Conservation (phyloP, 169 alveolate genomes). For the Plasmodium fragile region DNA sequence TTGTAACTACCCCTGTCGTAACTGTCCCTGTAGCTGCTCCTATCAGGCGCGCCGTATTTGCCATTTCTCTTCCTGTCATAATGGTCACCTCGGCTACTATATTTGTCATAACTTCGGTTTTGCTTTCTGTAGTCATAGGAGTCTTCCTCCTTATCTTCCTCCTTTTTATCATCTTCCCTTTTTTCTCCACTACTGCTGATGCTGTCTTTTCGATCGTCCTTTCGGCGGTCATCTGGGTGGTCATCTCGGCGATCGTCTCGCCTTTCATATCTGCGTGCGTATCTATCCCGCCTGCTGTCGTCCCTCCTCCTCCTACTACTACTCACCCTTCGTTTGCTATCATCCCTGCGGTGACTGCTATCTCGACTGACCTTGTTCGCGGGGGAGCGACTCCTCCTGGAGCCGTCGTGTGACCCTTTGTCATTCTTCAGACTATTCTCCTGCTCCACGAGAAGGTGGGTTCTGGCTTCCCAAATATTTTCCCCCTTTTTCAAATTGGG, state of each 20-base stretch:
- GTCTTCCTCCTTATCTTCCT: conserved; percentile 24
- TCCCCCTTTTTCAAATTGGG: conserved; percentile 74
- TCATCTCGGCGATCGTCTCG: conserved; percentile 25
- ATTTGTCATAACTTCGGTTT: conserved; percentile 6
- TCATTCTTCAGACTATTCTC: conserved; percentile 34
- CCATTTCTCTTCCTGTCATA: conserved; percentile 58
- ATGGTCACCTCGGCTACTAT: conserved; percentile 22
- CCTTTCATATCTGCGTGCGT: conserved; percentile 13
- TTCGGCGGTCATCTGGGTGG: background rate
- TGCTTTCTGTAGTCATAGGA: conserved; percentile 33
- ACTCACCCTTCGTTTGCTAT: conserved; percentile 20
- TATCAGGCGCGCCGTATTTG: conserved; percentile 28
- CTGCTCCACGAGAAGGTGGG: conserved; percentile 48
- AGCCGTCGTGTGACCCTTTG: conserved; percentile 23
- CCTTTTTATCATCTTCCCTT: conserved; percentile 10
- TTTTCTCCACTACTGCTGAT: background rate
- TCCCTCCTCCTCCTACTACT: conserved; percentile 17
- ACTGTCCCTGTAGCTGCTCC: conserved; percentile 24
- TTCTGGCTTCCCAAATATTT: conserved; percentile 75
- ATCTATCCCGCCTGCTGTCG: conserved; percentile 19
- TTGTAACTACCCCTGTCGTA: background rate
- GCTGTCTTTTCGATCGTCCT: conserved; percentile 15
- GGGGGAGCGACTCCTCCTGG: conserved; percentile 46
- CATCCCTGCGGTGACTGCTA: conserved; percentile 44
- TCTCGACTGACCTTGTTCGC: conserved; percentile 38